Conservation (phyloP, 345 rosid genomes). For the Dimocarpus longan region DNA sequence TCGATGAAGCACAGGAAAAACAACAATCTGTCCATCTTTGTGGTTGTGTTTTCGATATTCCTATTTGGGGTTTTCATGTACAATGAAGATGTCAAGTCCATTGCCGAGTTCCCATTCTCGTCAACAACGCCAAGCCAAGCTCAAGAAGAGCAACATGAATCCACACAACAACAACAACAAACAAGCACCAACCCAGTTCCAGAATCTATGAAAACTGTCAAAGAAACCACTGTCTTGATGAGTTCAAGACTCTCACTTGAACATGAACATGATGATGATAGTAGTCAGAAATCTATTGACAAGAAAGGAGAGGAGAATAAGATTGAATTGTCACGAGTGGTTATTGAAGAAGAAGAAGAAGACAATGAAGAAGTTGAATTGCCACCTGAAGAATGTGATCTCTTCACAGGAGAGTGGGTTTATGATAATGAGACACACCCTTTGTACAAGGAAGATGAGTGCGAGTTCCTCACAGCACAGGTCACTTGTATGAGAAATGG, state of each 20-base stretch:
- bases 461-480: slow-evolving; percentile 80
- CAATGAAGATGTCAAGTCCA: slow-evolving; percentile 68
- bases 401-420: slow-evolving; percentile 87
- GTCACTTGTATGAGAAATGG: slow-evolving; percentile 94
- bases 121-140: slow-evolving; percentile 33
- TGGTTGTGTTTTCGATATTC: slow-evolving; percentile 54
- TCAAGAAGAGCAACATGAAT: neutral
- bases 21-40: slow-evolving; percentile 68
- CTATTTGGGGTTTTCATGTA: slow-evolving; percentile 71
- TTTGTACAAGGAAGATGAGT: slow-evolving; percentile 76
- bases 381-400: slow-evolving; percentile 83
- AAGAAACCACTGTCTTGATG: slow-evolving; percentile 18
- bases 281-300: slow-evolving; percentile 14
- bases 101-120: slow-evolving; percentile 78
- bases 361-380: slow-evolving; percentile 62
- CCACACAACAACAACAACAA: neutral
- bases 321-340: slow-evolving; percentile 25
- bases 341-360: slow-evolving; percentile 30
- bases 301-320: slow-evolving; percentile 36
- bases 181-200: slow-evolving; percentile 29
- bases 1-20: slow-evolving; percentile 68
- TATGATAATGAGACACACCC: slow-evolving; percentile 65
- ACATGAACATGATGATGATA: slow-evolving; percentile 26
- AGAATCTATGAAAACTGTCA: slow-evolving; percentile 38
- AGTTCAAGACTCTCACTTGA: slow-evolving; percentile 40